Percentiles rank a stretch among this genome's conserved stretches.
Conservation (phyloP, 441 rosid species). For the Daphne laureola region DNA sequence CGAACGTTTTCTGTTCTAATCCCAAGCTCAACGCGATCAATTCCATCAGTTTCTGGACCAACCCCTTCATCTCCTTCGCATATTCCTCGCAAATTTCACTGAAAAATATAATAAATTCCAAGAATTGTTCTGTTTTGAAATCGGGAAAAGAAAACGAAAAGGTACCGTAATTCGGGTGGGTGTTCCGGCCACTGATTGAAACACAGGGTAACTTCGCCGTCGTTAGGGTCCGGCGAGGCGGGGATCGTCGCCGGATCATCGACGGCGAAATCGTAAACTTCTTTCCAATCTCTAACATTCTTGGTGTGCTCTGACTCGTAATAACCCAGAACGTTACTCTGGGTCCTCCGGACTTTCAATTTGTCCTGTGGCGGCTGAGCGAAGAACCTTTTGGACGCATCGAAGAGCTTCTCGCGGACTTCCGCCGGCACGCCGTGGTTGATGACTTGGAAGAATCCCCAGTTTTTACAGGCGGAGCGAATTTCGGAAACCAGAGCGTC, state of each 20-base stretch:
- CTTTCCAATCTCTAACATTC: conserved; percentile 84
- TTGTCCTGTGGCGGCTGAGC: conserved; percentile 45
- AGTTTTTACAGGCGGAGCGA: conserved; percentile 46
- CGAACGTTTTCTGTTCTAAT: conserved; percentile 24
- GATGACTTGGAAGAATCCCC: conserved; percentile 68
- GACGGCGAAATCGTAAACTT: conserved; percentile 43
- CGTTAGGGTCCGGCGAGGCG: conserved; percentile 37
- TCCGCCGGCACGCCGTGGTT: conserved; percentile 57
- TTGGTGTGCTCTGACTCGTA: conserved; percentile 63
- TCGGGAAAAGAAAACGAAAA: neutral
- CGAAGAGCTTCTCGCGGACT: conserved; percentile 23
- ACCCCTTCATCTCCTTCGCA: conserved; percentile 31
- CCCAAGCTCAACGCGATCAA: conserved; percentile 42
- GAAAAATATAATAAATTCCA: neutral
- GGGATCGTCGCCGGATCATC: conserved; percentile 36
- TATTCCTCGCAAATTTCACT: conserved; percentile 41
- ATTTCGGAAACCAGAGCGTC: conserved; percentile 26
- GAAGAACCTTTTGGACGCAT: conserved; percentile 35
- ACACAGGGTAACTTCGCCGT: conserved; percentile 23
- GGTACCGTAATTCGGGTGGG: conserved; percentile 43
- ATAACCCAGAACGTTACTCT: conserved; percentile 38
- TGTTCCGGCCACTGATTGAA: conserved; percentile 54
- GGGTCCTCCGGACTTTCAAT: conserved; percentile 38
- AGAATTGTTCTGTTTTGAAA: neutral
- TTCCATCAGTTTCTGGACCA: conserved; percentile 33